Base-by-base conservation (phyloP, 176 grass and related monocot species). In the Ensete ventricosum region DNA sequence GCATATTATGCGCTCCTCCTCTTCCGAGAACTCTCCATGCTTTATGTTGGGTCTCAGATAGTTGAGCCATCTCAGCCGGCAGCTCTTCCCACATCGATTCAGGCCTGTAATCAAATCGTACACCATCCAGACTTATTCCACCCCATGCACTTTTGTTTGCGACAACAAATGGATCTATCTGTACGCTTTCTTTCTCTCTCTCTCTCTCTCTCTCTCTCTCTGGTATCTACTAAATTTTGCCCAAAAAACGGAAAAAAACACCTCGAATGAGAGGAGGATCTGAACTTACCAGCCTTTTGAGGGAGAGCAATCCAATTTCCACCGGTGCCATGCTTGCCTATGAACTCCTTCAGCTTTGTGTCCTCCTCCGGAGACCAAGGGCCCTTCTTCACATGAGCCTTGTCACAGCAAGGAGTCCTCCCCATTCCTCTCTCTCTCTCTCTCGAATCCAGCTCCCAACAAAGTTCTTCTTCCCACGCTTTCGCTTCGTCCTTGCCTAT, bases 61-160 rank as follows among this genome's bases (percentile, higher is more conserved):
- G 14, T 75, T 75, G 73, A 75, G 73, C 73, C 73, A 75, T 75
- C 73, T 43, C 14, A 75, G 73, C 22, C 73, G 60, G 73, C 73
- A 75, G 34, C 73, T 75, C 55, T 75, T 75, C 25, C 73, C 73
- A 13, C 73, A 75, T 48, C 73, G 24, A 55, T 75, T 72, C 52
- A 72, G 21, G 10, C 70, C 70, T 72, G 50, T 19, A 53, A 43
- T 23, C 22, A 23, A 23, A 34, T 43, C 5, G 34, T 6, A 43
- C 34, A 43, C 34, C 0, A 43, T 6, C 34, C 34, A 5, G 5
- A 6, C 34, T 43, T 6, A 43, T 43, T 43, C 34, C 34, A 43
- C 34, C 34, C 34, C 34, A 43, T 43, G 34, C 34, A 43, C 34
- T 6, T 23, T 23, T 23, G 22, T 23, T 43, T 43, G 34, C 34